Conservation (phyloP, 2,329 filamentous ascomycete genomes). For the Xylariaceae sp. region DNA sequence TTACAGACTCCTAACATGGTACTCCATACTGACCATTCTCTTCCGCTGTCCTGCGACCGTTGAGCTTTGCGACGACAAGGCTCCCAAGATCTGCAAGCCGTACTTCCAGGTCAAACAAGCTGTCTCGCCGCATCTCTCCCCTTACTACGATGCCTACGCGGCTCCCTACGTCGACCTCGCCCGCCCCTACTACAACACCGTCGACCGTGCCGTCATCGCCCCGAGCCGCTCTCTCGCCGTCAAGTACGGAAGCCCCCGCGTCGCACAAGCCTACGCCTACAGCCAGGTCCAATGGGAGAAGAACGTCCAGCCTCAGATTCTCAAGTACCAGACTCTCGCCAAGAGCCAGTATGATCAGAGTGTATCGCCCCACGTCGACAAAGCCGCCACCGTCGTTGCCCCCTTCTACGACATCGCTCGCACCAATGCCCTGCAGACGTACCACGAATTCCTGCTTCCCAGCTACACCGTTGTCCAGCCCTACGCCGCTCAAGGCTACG, state of each 20-base stretch:
- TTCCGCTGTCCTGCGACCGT: conserved; percentile 77
- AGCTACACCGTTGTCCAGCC: conserved; percentile 72
- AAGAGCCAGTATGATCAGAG: conserved; percentile 66
- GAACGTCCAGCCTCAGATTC: conserved; percentile 71
- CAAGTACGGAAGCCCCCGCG: conserved; percentile 72
- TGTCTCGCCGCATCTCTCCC: conserved; percentile 72
- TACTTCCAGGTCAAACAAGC: conserved; percentile 67
- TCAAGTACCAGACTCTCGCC: conserved; percentile 59
- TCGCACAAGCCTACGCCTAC: conserved; percentile 65
- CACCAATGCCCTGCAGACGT: conserved; percentile 63
- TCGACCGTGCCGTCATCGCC: conserved; percentile 63
- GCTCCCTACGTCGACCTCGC: conserved; percentile 76
- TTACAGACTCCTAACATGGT: conserved; percentile 77
- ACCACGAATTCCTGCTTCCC: conserved; percentile 71
- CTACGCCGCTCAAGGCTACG: conserved; percentile 68
- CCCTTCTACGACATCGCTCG: conserved; percentile 73
- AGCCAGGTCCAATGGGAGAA: conserved; percentile 73
- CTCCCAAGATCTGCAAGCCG: conserved; percentile 77
- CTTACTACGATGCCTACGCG: conserved; percentile 83
- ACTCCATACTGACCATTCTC: conserved; percentile 73
- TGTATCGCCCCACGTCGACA: conserved; percentile 72
- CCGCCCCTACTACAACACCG: conserved; percentile 69
- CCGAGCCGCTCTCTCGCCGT: conserved; percentile 67
- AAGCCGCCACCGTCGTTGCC: conserved; percentile 52
- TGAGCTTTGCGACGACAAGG: conserved; percentile 64